Evolutionary conservation across 73 alveolate genomes (phyloP).

Genomic region (Tetrahymena thermophila): DNA sequence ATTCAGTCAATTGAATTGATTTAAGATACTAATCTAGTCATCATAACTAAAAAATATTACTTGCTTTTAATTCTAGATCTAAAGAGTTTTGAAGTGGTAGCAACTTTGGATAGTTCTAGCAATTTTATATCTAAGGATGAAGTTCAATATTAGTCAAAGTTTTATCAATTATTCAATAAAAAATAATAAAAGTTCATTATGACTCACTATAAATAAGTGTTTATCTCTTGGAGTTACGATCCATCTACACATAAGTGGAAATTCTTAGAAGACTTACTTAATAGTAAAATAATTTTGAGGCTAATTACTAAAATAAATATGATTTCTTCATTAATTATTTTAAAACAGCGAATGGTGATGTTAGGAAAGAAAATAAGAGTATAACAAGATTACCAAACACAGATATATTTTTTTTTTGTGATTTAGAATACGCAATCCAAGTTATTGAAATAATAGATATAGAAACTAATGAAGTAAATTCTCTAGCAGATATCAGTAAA

Average conservation of each 20-base stretch:
- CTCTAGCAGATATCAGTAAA: neutral
- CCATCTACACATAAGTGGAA: neutral
- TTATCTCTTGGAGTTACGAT: neutral
- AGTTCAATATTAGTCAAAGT: neutral
- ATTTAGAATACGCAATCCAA: neutral
- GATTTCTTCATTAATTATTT: too few species aligned
- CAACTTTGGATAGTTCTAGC: neutral
- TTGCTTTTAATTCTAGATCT: neutral
- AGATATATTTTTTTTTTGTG: neutral
- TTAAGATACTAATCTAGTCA: neutral
- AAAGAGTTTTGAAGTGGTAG: neutral
- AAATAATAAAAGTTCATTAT: neutral
- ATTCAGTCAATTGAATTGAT: neutral
- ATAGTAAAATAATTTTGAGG: neutral
- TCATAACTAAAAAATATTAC: neutral
- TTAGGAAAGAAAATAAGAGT: neutral
- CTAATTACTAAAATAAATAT: too few species aligned
- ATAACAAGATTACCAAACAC: neutral
- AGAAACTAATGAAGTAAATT: neutral
- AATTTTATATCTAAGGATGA: neutral
- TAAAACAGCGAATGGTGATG: neutral
- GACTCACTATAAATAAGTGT: neutral
- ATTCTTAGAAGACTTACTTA: neutral
- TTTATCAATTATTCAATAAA: too few species aligned
- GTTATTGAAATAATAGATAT: neutral